Evolutionary conservation across 148 eudicot species (phyloP).

Genomic region (Persicaria maculosa): DNA sequence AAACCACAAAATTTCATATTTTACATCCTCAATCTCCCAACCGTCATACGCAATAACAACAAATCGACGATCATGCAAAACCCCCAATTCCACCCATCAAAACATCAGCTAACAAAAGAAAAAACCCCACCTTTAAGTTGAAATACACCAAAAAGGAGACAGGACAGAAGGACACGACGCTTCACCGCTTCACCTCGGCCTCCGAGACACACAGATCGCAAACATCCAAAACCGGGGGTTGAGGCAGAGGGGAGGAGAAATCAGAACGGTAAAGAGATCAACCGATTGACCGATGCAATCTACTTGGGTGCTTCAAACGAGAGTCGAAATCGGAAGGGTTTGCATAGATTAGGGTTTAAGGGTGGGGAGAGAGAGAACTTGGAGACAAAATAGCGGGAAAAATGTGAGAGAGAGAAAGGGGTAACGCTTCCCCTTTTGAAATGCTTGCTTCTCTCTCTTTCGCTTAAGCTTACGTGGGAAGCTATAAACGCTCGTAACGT

Average conservation of each 20-base stretch:
- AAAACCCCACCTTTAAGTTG: not conserved
- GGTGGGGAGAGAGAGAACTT: not conserved
- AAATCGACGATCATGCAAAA: not conserved
- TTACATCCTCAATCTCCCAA: not conserved
- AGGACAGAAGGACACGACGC: not conserved
- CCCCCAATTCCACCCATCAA: not conserved
- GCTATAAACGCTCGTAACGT: not conserved
- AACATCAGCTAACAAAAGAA: not conserved
- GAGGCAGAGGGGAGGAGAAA: no score
- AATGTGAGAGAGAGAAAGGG: not conserved
- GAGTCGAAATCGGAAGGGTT: not conserved
- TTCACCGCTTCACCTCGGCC: not conserved
- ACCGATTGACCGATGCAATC: no score
- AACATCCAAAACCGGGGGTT: not conserved
- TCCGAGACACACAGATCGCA: not conserved
- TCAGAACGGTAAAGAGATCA: no score
- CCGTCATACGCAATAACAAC: not conserved
- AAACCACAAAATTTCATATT: not conserved
- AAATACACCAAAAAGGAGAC: not conserved
- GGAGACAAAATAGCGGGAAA: not conserved
- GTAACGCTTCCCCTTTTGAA: not conserved
- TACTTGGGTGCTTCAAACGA: no score
- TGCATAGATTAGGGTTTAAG: not conserved
- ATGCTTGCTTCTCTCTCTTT: not conserved
- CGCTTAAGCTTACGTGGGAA: constrained; percentile 21